Evolutionary conservation across 2,329 filamentous ascomycete species (phyloP).

Genomic region (Calonectria hawksworthii): DNA sequence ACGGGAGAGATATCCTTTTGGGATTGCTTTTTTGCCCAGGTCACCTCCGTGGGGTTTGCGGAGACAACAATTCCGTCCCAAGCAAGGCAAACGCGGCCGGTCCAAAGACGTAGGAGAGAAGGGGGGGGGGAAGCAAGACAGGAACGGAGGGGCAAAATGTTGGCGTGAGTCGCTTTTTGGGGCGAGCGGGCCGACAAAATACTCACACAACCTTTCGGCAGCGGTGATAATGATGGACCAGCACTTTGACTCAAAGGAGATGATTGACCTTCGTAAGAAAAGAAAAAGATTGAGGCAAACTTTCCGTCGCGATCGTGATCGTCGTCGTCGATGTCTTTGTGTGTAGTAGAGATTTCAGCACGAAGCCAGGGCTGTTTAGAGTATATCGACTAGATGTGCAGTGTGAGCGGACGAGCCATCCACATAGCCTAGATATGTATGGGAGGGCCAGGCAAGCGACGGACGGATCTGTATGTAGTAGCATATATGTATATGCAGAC

Average conservation of each 20-base stretch:
- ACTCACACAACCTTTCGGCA: constrained; percentile 16
- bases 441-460: constrained; percentile 41
- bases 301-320: neutral
- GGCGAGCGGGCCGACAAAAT: constrained; percentile 16
- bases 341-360: constrained; percentile 33
- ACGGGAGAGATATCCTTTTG: constrained; percentile 33
- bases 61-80: constrained; percentile 30
- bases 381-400: constrained; percentile 38
- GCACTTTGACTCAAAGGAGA: constrained; percentile 8
- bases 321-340: constrained; percentile 5
- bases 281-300: neutral
- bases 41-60: constrained; percentile 43
- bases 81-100: constrained; percentile 22
- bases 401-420: constrained; percentile 42
- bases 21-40: constrained; percentile 40
- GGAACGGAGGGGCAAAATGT: constrained; percentile 19
- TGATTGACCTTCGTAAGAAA: neutral
- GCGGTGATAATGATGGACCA: neutral
- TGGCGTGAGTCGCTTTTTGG: constrained; percentile 8
- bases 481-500: constrained; percentile 37
- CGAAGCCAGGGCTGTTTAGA: constrained; percentile 43
- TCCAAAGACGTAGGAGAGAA: neutral
- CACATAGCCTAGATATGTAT: constrained; percentile 46
- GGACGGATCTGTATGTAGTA: constrained; percentile 40
- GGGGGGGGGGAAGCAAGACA: neutral